Base-by-base conservation (phyloP, 1,284 basidiomycete genomes). In the Ustilago hordei region DNA sequence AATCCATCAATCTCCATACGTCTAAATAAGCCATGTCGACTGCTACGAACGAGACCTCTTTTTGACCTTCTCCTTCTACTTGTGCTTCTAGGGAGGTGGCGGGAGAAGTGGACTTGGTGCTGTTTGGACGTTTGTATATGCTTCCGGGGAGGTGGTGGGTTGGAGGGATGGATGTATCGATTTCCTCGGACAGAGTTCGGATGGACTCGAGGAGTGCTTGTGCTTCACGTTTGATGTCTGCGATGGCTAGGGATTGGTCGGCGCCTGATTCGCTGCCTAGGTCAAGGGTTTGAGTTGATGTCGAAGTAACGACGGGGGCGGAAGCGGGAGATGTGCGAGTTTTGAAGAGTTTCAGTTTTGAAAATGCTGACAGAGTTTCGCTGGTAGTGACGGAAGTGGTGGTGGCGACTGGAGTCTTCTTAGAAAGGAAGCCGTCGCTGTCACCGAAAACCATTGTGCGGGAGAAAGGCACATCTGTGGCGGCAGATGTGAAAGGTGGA, bases 1-100 rank as follows among this genome's bases (percentile, higher is more conserved):
- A 23, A 36, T 75, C 73, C 56, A 75, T 68, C 9, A 66, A 19
- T 7, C 60, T 34, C 73, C 73, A 75, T 12, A 64, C 31, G 32
- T 75, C 60, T 8, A 60, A 38, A 47, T 70, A 75, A 28, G 54
- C 58, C 36, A 58, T 36, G 45, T 74, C 71, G 41, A 68, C 62
- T 2, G 61, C 55, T 1, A 69, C 66, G 38, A 69, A 74, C 17
- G 64, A 57, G 12, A 53, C 41, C 12, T 53, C 60, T 23, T 13
- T 34, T 5, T 39, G 2, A 15, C 9, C 17, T 28, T 13, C 36
- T 8, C 31, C 47, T 39, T 28, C 54, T 34, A 34, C 38, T 5
- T 38, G 43, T 36, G 45, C 15, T 54, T 35, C 41, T 11, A 15
- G 34, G 12, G 56, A 35, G 43, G 15, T 59, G 15, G 47, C 28